Base-by-base conservation (phyloP, 371 early-diverging fungal species). In the Mortierella sp. region DNA sequence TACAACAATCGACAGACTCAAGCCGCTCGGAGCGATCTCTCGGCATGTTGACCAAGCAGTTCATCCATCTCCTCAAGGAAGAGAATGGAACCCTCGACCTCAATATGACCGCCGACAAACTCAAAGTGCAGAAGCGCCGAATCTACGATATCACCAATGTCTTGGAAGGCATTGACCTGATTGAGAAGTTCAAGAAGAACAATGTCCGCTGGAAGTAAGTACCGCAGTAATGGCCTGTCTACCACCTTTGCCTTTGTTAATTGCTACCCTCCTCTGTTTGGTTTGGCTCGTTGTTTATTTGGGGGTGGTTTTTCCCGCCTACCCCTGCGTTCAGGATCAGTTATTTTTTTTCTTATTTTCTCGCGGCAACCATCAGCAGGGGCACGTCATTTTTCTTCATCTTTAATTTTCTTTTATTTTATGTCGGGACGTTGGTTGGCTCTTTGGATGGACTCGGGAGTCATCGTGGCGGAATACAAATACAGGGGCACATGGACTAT, bases 131-230 rank as follows among this genome's bases (percentile, higher is more conserved):
- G 81, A 97, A 97, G 84, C 91, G 97, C 82, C 90, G 97, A 55
- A 95, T 97, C 55, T 97, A 97, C 81, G 97, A 97, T 80, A 96
- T 97, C 72, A 96, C 96, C 72, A 96, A 96, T 82, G 96, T 96
- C 19, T 88, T 97, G 57, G 96, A 97, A 88, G 96, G 96, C 24
- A 92, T 97, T 72, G 92, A 92, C 10, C 88, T 95, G 55, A 92
- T 96, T 78, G 94, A 95, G 75, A 97, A 96, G 82, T 93, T 93
- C 84, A 90, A 94, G 50, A 90, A 94, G 50, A 97, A 96, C 84
- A 95, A 93, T 89, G 95, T 96, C 75, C 91, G 93, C 73, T 96
- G 96, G 95, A 95, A 92, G 94, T 94, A 90, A 83, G 92, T 88
- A 28, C 58, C n/a, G 21, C 9, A 54, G 13, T 28, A 38, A 45